A percentile compares a stretch with the other conserved stretches of the same genome.
phyloP scores from a whole-genome alignment of 768 basidiomycete species.

The Exsudoporus frostii region DNA sequence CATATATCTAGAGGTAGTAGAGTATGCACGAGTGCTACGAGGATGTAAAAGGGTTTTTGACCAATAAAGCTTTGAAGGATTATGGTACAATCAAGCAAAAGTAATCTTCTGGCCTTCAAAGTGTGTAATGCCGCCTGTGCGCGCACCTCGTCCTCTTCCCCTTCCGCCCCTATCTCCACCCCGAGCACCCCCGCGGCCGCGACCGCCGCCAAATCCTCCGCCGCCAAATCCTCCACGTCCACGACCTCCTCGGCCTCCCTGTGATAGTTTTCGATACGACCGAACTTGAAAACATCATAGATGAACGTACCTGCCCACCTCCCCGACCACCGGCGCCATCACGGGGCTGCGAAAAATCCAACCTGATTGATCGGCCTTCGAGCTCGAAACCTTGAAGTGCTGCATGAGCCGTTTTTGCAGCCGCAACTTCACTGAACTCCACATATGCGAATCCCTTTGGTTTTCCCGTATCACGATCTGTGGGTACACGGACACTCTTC shows the following conservation, averaged over 20 bases:
- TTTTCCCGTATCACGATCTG: constrained; percentile 85
- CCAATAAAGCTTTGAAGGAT: not conserved
- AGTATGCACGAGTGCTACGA: not conserved
- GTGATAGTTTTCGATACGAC: not conserved
- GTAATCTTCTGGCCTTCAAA: constrained; percentile 53
- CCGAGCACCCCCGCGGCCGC: constrained; percentile 27
- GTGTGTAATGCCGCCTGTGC: constrained; percentile 51
- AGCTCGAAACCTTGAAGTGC: constrained; percentile 69
- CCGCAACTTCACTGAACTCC: constrained; percentile 80
- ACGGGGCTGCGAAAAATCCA: constrained; percentile 86
- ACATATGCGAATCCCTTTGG: constrained; percentile 98
- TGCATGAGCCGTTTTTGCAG: constrained; percentile 77
- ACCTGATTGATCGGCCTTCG: constrained; percentile 73
- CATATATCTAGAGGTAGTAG: not conserved
- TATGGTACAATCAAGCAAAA: constrained; percentile 33
- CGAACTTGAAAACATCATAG: not conserved
- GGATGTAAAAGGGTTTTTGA: not conserved
- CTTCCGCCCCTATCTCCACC: constrained; percentile 37
- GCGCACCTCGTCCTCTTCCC: constrained; percentile 38
- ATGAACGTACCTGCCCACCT: constrained; percentile 42
- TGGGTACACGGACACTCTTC: constrained; percentile 85
- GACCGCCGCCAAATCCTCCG: constrained; percentile 28
- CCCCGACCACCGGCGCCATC: constrained; percentile 55
- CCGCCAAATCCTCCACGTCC: constrained; percentile 28
- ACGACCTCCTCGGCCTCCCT: constrained; percentile 36